These are phyloP conservation scores for Onygena corvina DNA, from an alignment of 2,329 filamentous ascomycete genomes.

Conservation along the genomic window DNA sequence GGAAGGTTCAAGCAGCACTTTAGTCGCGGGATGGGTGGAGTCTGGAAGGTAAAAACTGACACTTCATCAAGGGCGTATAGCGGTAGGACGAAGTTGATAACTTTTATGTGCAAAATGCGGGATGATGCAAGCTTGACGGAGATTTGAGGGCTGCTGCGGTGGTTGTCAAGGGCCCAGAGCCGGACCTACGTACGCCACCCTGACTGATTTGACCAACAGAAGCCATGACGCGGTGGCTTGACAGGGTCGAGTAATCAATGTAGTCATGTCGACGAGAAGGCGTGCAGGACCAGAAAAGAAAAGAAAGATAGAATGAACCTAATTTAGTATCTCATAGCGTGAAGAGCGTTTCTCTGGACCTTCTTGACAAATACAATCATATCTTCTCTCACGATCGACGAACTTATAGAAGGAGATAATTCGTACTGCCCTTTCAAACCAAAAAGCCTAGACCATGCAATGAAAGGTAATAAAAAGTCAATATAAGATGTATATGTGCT, in stretches of 20 bases:
- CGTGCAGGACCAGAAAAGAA: neutral
- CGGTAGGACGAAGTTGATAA: no score
- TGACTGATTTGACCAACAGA: neutral
- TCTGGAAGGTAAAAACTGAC: neutral
- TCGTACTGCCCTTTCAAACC: neutral
- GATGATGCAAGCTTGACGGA: neutral
- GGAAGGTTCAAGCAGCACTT: neutral
- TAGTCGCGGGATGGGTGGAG: neutral
- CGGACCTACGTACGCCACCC: no score
- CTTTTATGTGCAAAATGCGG: no score
- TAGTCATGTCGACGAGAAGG: neutral
- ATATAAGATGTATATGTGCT: neutral
- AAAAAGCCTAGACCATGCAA: neutral
- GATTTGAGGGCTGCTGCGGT: neutral
- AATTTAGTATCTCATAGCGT: neutral
- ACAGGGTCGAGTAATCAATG: neutral
- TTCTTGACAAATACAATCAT: slow-evolving; percentile 4
- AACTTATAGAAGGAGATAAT: neutral
- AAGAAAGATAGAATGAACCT: neutral
- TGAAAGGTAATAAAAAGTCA: slow-evolving; percentile 4
- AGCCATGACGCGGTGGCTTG: neutral
- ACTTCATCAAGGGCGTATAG: neutral
- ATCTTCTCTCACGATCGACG: slow-evolving; percentile 1
- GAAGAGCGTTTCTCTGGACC: neutral
- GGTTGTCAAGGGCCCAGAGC: neutral